Base-by-base conservation (phyloP, 768 basidiomycete genomes). In the Boletus reticulatus region DNA sequence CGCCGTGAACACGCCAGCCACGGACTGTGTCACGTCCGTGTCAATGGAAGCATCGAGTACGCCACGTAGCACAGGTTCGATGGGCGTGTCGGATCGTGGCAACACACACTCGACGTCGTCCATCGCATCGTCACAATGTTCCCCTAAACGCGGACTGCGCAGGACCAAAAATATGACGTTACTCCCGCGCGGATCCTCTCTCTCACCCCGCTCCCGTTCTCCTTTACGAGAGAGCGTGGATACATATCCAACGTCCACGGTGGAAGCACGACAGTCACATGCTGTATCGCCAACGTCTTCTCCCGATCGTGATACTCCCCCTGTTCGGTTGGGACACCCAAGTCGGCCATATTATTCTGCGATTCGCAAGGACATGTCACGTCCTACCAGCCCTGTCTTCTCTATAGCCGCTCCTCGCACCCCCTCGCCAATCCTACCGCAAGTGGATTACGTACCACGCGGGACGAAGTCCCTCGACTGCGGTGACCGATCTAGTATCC, bases 311-410 rank as follows among this genome's bases (percentile, higher is more conserved):
- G 63, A 64, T 43, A 24, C 51, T 20, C 62, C 71, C 41, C 60
- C 53, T 34, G 68, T 72, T 48, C 78, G 76, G 9, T 68, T 83
- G 29, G 82, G 82, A 2, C 80, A 80, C 57, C 81, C 82, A 12
- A 76, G 67, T 49, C 73, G 82, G 19, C 82, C 82, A 13, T 81
- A 81, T 60, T 84, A 83, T 64, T 74, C 76, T 22, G 82, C 76
- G 47, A 84, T 84, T 48, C 80, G 82, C 67, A 71, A 72, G 72
- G 72, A 71, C 53, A 72, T 71, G 74, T 76, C 78, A 22, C 76
- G 74, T 43, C 75, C 78, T 2, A 68, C 67, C 13, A 75, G 76
- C 11, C 65, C 73, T 1, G 70, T 55, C 46, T 63, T 65, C 27
- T 66, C 68, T 44, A 46, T 65, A 19, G 47, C 67, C 14, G 54